Conservation (phyloP, 1,139 yeast genomes). For the Suhomyces bokatorum region DNA sequence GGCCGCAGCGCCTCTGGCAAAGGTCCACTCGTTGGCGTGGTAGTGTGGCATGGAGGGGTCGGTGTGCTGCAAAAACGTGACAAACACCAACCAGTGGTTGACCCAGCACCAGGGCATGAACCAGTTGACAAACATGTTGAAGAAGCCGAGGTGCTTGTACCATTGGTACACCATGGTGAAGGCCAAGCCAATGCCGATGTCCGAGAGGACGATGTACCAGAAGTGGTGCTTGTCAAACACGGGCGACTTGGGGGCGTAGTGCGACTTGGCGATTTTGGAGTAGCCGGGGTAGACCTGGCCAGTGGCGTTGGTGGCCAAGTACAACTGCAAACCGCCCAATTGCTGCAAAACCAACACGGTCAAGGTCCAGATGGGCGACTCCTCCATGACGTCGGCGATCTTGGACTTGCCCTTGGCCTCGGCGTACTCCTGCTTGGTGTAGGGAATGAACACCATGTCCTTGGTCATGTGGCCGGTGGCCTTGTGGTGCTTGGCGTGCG, state of each 20-base stretch:
- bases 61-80: constrained; percentile 62
- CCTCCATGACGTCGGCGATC: constrained; percentile 52
- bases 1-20: constrained; percentile 68
- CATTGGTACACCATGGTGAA: constrained; percentile 46
- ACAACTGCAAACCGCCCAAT: constrained; percentile 52
- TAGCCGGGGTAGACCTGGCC: constrained; percentile 49
- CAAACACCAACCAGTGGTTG: constrained; percentile 66
- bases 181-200: constrained; percentile 51
- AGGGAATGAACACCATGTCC: constrained; percentile 63
- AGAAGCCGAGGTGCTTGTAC: constrained; percentile 48
- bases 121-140: constrained; percentile 53
- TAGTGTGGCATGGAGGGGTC: constrained; percentile 61
- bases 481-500: constrained; percentile 64
- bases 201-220: constrained; percentile 55
- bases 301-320: constrained; percentile 52
- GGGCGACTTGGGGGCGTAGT: constrained; percentile 55
- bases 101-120: constrained; percentile 56
- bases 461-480: constrained; percentile 62
- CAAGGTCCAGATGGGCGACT: constrained; percentile 55
- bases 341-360: constrained; percentile 49
- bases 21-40: constrained; percentile 57
- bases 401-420: constrained; percentile 26
- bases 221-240: constrained; percentile 56
- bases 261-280: constrained; percentile 37
- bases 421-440: constrained; percentile 45